Percentiles rank a stretch among this genome's conserved stretches.
Conservation (phyloP, 164 flowering plant species). For the Nymphaea thermarum region DNA sequence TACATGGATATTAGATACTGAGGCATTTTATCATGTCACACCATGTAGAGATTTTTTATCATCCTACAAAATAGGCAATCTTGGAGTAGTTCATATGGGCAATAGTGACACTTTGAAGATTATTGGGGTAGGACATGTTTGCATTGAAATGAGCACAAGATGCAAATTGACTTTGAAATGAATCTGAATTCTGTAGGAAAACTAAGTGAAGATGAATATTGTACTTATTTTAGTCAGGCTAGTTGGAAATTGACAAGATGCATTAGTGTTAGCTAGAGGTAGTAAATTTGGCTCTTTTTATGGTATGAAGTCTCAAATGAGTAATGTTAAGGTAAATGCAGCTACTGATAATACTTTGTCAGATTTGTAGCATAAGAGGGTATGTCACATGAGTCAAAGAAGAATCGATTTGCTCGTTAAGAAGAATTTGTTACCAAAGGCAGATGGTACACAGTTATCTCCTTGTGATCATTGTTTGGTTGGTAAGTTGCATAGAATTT, state of each 20-base stretch:
- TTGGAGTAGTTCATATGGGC: neutral
- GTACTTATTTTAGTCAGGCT: neutral
- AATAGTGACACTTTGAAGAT: neutral
- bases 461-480: neutral
- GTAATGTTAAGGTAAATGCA: neutral
- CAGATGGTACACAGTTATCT: neutral
- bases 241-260: neutral
- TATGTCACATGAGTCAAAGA: neutral
- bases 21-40: neutral
- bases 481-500: neutral
- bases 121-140: neutral
- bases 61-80: neutral
- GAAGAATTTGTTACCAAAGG: neutral
- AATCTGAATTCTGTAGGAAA: neutral
- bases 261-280: neutral
- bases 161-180: neutral
- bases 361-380: neutral
- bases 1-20: neutral
- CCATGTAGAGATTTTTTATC: neutral
- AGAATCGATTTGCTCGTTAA: neutral
- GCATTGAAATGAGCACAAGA: neutral
- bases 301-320: neutral
- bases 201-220: neutral
- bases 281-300: neutral
- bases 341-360: neutral